A percentile compares a stretch with the other conserved stretches of the same genome.
Evolutionary conservation across 129 eudicot species (phyloP).

Genomic region (Artemisia tridentata): DNA sequence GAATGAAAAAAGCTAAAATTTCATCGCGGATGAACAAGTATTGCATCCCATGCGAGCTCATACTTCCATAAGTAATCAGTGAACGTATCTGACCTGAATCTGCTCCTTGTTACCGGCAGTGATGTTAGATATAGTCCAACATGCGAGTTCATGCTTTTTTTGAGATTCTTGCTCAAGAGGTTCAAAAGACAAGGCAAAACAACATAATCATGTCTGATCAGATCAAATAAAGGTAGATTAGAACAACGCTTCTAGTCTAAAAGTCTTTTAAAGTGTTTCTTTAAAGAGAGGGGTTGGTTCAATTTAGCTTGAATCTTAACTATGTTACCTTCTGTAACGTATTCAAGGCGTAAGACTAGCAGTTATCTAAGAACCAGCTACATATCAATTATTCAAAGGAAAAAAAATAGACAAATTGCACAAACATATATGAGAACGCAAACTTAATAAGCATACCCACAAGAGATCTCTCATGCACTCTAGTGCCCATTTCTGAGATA

Average conservation of each 20-base stretch:
- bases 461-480: too few relatives aligned
- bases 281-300: too few relatives aligned
- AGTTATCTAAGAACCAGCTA: neutral
- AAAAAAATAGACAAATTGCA: neutral
- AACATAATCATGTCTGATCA: too few relatives aligned
- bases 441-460: neutral
- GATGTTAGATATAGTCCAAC: constrained; percentile 91
- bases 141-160: constrained; percentile 94
- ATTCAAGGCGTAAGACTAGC: neutral
- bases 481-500: too few relatives aligned
- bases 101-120: constrained; percentile 85
- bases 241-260: too few relatives aligned
- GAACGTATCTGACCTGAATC: constrained; percentile 54
- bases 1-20: neutral
- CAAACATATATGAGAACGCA: constrained; percentile 5
- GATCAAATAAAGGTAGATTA: too few relatives aligned
- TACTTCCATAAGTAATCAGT: too few relatives aligned
- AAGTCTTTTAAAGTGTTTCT: too few relatives aligned
- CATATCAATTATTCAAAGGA: neutral
- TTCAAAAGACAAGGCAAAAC: too few relatives aligned
- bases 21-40: neutral
- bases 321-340: neutral
- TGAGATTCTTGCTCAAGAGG: constrained; percentile 45
- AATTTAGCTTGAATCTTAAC: neutral
- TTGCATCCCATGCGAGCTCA: neutral